A percentile compares a stretch with the other conserved stretches of the same genome.
Evolutionary conservation across 768 basidiomycete species (phyloP).

Genomic region (Tulasnella sp.): DNA sequence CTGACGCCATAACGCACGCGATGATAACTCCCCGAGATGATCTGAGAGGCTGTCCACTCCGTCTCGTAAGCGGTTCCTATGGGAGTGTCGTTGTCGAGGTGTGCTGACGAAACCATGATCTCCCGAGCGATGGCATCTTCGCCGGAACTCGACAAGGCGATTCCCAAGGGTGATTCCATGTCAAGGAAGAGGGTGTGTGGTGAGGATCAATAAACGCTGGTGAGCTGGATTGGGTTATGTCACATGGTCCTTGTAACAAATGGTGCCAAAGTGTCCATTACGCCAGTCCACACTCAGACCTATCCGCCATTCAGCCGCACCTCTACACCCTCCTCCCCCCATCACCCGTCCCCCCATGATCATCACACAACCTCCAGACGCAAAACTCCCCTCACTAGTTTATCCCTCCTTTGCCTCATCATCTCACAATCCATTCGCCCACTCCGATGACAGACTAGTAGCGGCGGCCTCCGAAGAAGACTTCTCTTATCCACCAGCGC

Average conservation of each 20-base stretch:
- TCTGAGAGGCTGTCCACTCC: conserved; percentile 47
- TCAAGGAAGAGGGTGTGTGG: too few relatives aligned
- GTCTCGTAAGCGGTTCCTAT: conserved; percentile 69
- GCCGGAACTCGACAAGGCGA: conserved; percentile 41
- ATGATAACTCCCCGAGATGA: conserved; percentile 52
- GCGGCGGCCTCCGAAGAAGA: not conserved
- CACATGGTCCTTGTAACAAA: too few relatives aligned
- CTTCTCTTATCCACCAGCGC: not conserved
- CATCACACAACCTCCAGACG: conserved; percentile 9
- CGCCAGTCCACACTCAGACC: too few relatives aligned
- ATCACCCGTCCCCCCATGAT: not conserved
- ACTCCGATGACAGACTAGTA: conserved; percentile 2
- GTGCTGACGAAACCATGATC: conserved; percentile 37
- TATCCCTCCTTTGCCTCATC: not conserved
- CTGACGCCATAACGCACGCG: conserved; percentile 38
- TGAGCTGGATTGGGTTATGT: too few relatives aligned
- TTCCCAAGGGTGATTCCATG: too few relatives aligned
- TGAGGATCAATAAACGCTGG: too few relatives aligned
- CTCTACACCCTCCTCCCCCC: too few relatives aligned
- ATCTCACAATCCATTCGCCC: conserved; percentile 1
- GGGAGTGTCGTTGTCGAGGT: conserved; percentile 24
- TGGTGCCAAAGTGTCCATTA: too few relatives aligned
- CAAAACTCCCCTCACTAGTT: conserved; percentile 4
- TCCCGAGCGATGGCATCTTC: conserved; percentile 52
- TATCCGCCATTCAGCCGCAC: too few relatives aligned